Evolutionary conservation across 2,329 filamentous ascomycete species (phyloP).

Genomic region (Alternaria sp.): DNA sequence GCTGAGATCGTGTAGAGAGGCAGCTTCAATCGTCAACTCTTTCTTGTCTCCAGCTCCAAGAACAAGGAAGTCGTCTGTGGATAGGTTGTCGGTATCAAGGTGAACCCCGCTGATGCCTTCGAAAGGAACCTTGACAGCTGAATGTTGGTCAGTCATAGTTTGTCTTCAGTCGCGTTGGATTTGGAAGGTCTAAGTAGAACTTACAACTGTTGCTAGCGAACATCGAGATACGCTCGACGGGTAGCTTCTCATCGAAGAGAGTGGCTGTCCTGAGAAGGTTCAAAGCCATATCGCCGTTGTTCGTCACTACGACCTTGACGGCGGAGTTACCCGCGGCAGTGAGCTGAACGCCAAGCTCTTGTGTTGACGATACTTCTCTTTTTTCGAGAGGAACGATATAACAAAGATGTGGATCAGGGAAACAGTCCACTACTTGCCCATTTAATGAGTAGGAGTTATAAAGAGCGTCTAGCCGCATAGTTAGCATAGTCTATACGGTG

Average conservation of each 20-base stretch:
- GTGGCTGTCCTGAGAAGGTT: conserved; percentile 63
- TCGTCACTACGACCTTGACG: conserved; percentile 62
- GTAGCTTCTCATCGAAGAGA: conserved; percentile 57
- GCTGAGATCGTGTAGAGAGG: background rate
- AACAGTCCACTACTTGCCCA: background rate
- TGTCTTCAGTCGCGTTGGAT: background rate
- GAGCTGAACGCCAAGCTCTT: conserved; percentile 46
- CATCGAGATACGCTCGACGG: conserved; percentile 62
- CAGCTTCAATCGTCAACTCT: background rate
- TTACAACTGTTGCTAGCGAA: conserved; percentile 53
- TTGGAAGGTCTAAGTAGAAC: background rate
- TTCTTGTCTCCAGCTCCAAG: background rate
- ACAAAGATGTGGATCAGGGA: background rate
- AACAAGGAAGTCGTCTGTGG: background rate
- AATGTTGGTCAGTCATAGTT: background rate
- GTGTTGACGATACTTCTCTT: background rate
- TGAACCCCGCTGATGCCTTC: background rate
- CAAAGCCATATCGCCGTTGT: conserved; percentile 58
- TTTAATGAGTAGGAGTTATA: background rate
- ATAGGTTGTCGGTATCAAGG: background rate
- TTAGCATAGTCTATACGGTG: background rate
- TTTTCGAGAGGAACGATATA: background rate
- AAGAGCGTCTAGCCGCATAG: background rate
- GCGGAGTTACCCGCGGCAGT: conserved; percentile 60
- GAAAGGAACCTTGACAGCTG: background rate